Evolutionary conservation across 306 rosid species (phyloP), one percentile per base, ranked within the genome.

Genomic region (Dryas alaskensis): DNA sequence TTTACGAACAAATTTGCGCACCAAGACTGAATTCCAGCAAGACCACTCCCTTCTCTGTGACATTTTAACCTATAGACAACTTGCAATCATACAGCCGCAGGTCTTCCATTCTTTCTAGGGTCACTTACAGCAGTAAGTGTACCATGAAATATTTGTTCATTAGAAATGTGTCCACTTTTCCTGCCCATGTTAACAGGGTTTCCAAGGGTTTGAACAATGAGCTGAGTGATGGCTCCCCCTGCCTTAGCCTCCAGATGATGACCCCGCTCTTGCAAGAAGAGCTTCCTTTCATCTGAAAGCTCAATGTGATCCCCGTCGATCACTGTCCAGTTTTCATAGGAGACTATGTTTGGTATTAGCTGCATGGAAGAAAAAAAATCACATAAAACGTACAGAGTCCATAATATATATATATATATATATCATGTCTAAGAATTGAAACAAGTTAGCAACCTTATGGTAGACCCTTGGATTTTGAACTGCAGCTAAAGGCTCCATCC

Each of bases 101-200:
- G 97, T 73, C 11, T 67, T 39, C 98, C 97, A 51, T 91, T 88
- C 78, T 91, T 94, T 81, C 98, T 81, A 2, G 91, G 97, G 73
- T 94, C 98, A 76, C 98, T 82, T 0, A 94, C 97, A 11, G 89
- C 98, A 0, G 87, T 86, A 65, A 94, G 90, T 58, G 72, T 81
- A 43, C 97, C 97, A 50, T 71, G 81, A 51, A 78, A 65, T 13
- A 65, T 45, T 50, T 53, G 69, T 69, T 71, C 47, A 55, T 74
- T 79, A 17, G 47, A 40, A 54, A 65, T 42, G 62, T 79, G 73
- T 53, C 85, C 81, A 2, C 11, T 39, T 76, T 79, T 89, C 68
- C 86, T 68, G 10, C 85, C 82, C 70, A 70, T 73, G 14, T 66
- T 65, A 0, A 65, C 31, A 27, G 82, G 83, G n/a, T 45, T 73